phyloP scores from a whole-genome alignment of 352 stramenopile genomes.

The Blastocystis sp. region DNA sequence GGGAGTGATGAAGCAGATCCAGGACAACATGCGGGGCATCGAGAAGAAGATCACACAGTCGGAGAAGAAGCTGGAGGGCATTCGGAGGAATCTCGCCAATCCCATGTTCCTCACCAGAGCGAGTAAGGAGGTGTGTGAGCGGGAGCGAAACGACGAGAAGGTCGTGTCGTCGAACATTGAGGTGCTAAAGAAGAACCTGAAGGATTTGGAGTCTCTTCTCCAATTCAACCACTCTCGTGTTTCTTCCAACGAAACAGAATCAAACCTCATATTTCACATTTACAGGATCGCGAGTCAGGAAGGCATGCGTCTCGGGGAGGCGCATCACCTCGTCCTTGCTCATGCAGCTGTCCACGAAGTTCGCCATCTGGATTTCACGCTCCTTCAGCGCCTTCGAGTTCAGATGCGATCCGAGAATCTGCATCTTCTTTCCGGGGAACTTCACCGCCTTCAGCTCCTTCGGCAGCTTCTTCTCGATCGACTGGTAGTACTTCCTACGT shows the following conservation, averaged over 20 bases:
- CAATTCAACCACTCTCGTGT: too few species aligned
- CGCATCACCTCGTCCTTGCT: background rate
- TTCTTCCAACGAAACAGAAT: background rate
- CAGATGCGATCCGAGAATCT: slow-evolving; percentile 3
- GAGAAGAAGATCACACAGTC: slow-evolving; percentile 30
- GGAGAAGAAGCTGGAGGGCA: slow-evolving; percentile 34
- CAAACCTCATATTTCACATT: slow-evolving; percentile 62
- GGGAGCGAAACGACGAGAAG: slow-evolving; percentile 20
- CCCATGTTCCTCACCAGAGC: slow-evolving; percentile 28
- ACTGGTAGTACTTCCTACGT: slow-evolving; percentile 38
- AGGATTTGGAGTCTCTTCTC: background rate
- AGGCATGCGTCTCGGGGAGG: background rate
- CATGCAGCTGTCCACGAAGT: slow-evolving; percentile 6
- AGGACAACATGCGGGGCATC: slow-evolving; percentile 26
- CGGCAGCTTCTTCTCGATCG: slow-evolving; percentile 36
- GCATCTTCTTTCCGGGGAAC: background rate
- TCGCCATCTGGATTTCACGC: slow-evolving; percentile 21
- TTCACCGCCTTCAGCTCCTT: slow-evolving; percentile 36
- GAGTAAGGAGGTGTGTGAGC: slow-evolving; percentile 32
- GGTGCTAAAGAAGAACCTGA: slow-evolving; percentile 24
- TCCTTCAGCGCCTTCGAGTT: slow-evolving; percentile 29
- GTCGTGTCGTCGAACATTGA: background rate
- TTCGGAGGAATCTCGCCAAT: slow-evolving; percentile 53
- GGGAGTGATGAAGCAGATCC: slow-evolving; percentile 32
- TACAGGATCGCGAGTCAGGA: slow-evolving; percentile 25